Base-by-base conservation (phyloP, 257 asterid species). In the Hygrophila difformis region DNA sequence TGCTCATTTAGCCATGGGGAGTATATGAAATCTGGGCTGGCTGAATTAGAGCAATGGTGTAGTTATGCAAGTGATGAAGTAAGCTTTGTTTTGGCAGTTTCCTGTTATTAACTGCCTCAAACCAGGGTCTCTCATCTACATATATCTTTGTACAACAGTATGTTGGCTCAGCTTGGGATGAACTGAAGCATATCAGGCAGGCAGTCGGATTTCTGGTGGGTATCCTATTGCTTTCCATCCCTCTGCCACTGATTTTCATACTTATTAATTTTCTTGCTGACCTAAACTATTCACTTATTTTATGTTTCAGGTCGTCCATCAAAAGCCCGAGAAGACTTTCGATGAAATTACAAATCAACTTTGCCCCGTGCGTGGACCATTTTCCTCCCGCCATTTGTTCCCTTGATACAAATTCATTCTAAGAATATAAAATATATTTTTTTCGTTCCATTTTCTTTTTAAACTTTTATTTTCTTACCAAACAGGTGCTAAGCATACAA, bases 1-100 rank as follows among this genome's bases (percentile, higher is more conserved):
- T 91, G 98, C 76, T 91, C 98, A 42, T 91, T 91, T 69, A 91
- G 93, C 62, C 85, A 91, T 19, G 98, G 98, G 21, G 98, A 85
- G 75, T 91, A 73, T 44, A 94, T 91, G 43, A 91, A 91, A 71
- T 57, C 96, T 9, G 96, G 98, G 46, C 66, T 91, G 64, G 96
- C 87, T 49, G 96, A 91, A 67, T 59, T 91, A 61, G 98, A 91
- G 64, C 96, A 86, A 61, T 91, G 96, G 98, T 91, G 98, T 61
- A 57, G 72, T 69, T 72, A 49, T 66, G 96, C 96, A 19, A 79
- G 94, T 62, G 94, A 91, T 68, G 94, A 91, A 55, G 98, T 91
- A 75, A 70, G 92, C 56, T 36, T 47, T 59, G 20, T 46, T 20
- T 62, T 24, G 11, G 8, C 24, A 3, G 5, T 49, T 55, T 13